phyloP scores from a whole-genome alignment of 2,329 filamentous ascomycete genomes.

The Penicillium sumatraense region DNA sequence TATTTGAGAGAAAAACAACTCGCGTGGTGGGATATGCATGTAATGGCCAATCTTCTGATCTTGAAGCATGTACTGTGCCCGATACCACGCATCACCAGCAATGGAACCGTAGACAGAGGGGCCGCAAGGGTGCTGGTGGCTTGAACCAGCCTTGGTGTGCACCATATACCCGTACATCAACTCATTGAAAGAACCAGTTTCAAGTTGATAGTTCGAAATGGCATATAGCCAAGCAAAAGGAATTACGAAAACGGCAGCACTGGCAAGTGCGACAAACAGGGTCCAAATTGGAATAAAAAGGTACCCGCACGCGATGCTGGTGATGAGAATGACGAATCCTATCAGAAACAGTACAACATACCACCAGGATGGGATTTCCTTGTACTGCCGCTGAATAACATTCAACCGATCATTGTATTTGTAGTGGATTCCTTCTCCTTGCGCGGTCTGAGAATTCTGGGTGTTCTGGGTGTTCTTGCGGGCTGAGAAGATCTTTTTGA shows the following conservation, averaged over 20 bases:
- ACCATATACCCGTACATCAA: constrained; percentile 65
- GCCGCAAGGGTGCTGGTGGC: constrained; percentile 62
- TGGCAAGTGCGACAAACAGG: constrained; percentile 61
- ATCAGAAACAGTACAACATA: constrained; percentile 56
- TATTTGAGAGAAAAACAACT: constrained; percentile 65
- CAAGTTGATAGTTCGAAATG: constrained; percentile 59
- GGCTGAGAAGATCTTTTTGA: constrained; percentile 50
- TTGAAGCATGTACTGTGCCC: constrained; percentile 62
- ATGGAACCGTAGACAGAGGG: constrained; percentile 63
- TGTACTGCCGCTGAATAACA: constrained; percentile 60
- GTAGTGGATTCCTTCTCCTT: constrained; percentile 52
- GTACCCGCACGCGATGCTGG: constrained; percentile 55
- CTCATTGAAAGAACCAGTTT: constrained; percentile 65
- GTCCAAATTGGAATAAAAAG: constrained; percentile 66
- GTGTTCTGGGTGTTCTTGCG: constrained; percentile 31
- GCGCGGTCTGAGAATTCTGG: background rate
- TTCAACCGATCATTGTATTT: constrained; percentile 65
- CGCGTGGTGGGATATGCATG: constrained; percentile 64
- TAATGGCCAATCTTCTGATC: constrained; percentile 70
- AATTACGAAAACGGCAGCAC: constrained; percentile 60
- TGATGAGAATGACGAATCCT: constrained; percentile 57
- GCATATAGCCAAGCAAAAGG: constrained; percentile 65
- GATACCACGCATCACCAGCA: constrained; percentile 66
- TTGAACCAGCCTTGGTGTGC: constrained; percentile 49
- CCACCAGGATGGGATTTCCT: constrained; percentile 65